These are phyloP conservation scores for Coniochaeta sp. DNA, from an alignment of 2,329 filamentous ascomycete species.

Conservation along the genomic window DNA sequence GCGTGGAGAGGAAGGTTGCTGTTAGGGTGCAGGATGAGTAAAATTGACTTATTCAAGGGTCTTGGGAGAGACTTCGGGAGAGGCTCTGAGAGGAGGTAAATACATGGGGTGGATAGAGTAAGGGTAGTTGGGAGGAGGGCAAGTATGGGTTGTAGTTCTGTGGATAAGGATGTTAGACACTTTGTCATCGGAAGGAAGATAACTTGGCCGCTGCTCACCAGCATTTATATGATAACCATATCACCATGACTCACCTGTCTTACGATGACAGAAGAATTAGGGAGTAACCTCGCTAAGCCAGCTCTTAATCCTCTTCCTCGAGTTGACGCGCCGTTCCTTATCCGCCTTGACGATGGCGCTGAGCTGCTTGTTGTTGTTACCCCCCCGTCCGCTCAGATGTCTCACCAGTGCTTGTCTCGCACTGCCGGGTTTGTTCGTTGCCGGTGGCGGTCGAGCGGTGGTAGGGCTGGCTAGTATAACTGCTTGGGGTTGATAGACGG, in stretches of 20 bases:
- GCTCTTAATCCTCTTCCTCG: conserved; percentile 3
- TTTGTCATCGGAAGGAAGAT: too few species aligned
- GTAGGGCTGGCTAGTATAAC: background rate
- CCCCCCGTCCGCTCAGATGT: background rate
- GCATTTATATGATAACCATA: too few species aligned
- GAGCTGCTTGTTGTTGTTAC: conserved; percentile 5
- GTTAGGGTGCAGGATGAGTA: conserved; percentile 12
- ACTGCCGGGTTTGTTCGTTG: background rate
- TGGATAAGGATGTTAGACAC: too few species aligned
- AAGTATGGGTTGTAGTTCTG: too few species aligned
- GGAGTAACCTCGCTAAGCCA: conserved; percentile 5
- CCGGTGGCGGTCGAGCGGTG: background rate
- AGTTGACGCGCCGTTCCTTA: conserved; percentile 5
- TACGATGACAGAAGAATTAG: background rate
- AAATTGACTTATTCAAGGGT: conserved; percentile 37
- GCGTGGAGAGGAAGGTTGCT: conserved; percentile 21
- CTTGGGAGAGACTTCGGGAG: conserved; percentile 12
- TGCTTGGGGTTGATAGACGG: background rate
- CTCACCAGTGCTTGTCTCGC: background rate
- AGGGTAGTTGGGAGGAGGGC: too few species aligned
- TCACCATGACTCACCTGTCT: too few species aligned
- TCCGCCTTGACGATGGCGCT: conserved; percentile 5
- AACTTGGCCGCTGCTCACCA: too few species aligned
- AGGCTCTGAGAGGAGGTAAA: too few species aligned
- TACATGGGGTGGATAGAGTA: too few species aligned